Evolutionary conservation across 352 stramenopile genomes (phyloP).

Genomic region (Phytopythium oedochilum): DNA sequence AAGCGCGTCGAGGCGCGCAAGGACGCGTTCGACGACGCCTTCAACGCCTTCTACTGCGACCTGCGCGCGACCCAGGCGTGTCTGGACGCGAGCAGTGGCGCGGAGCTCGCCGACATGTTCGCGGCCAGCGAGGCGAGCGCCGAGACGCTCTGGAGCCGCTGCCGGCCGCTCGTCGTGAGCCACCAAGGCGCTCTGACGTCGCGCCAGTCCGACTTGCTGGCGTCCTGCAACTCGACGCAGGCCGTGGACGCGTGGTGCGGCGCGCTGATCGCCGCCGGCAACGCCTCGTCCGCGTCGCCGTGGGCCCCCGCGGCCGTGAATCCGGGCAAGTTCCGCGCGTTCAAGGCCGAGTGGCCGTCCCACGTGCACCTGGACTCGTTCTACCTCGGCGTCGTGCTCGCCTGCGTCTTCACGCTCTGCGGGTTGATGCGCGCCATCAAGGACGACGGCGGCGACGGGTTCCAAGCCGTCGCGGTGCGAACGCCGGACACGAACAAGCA

Average conservation of each 20-base stretch:
- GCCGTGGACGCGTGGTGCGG: conserved; percentile 14
- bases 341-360: conserved; percentile 9
- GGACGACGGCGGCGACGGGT: background rate
- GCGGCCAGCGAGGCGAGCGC: background rate
- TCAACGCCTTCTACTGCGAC: too few species aligned
- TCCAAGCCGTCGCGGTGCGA: background rate
- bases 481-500: background rate
- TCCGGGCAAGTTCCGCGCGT: conserved; percentile 6
- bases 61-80: too few species aligned
- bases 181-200: background rate
- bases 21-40: too few species aligned
- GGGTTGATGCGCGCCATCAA: background rate
- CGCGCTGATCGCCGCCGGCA: background rate
- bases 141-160: conserved; percentile 5
- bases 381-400: background rate
- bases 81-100: conserved; percentile 2
- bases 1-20: too few species aligned
- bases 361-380: conserved; percentile 7
- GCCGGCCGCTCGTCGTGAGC: conserved; percentile 9
- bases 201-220: conserved; percentile 8
- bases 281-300: background rate
- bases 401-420: conserved; percentile 4
- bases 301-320: conserved; percentile 8
- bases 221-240: conserved; percentile 4
- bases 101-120: conserved; percentile 9